Conservation (phyloP, 2,329 filamentous ascomycete species). For the Epichloe typhina region DNA sequence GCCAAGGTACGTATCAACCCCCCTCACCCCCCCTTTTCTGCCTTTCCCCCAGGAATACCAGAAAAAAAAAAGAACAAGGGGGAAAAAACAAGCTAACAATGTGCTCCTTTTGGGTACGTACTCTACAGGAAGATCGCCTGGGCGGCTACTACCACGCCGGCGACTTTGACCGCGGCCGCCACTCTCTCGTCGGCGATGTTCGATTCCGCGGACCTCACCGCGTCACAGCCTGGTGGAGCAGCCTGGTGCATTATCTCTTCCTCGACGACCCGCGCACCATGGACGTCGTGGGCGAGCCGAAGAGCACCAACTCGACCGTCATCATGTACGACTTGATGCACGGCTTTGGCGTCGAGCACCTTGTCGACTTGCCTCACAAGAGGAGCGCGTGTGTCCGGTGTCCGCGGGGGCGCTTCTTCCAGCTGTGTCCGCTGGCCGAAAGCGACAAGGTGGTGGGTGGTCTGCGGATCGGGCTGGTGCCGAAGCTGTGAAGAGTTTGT, state of each 20-base stretch:
- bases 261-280: constrained; percentile 46
- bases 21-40: too few relatives aligned
- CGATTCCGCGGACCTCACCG: constrained; percentile 47
- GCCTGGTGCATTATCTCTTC: constrained; percentile 49
- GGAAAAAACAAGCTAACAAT: neutral
- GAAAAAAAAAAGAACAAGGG: neutral
- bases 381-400: constrained; percentile 54
- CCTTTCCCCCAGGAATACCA: neutral
- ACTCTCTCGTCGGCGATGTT: constrained; percentile 45
- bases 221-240: constrained; percentile 48
- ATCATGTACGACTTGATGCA: constrained; percentile 64
- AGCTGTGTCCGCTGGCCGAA: constrained; percentile 46
- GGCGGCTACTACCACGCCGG: constrained; percentile 41
- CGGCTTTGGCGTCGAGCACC: constrained; percentile 58
- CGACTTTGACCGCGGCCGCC: constrained; percentile 45
- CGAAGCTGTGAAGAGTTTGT: constrained; percentile 31
- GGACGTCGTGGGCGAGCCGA: constrained; percentile 55
- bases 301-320: constrained; percentile 55
- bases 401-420: constrained; percentile 56
- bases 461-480: constrained; percentile 37
- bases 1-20: constrained; percentile 33
- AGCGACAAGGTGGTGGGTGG: constrained; percentile 43
- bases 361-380: constrained; percentile 61
- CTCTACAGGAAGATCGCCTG: constrained; percentile 37
- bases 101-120: neutral